Evolutionary conservation across 2,329 filamentous ascomycete species (phyloP), one percentile per base, ranked within the genome.

Genomic region (Xylaria sp.): DNA sequence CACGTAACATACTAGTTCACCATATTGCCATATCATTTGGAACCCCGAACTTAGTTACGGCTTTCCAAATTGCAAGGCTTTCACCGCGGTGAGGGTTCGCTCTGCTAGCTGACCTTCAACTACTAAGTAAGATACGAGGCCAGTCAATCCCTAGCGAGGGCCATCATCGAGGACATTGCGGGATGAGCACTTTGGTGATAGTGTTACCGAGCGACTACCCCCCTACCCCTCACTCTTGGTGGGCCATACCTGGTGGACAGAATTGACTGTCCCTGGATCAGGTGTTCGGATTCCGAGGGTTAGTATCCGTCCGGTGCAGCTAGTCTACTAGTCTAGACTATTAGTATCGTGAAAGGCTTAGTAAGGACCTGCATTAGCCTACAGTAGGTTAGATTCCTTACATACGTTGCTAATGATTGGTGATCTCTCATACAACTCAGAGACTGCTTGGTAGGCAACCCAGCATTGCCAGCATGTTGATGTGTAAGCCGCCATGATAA

Each of bases 351-450:
- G 31, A 53, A 25, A 19, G 37, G 53, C 58, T 61, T 51, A 61
- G 53, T 61, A 57, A 61, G 46, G 31, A 41, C 58, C 25, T 61
- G 58, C 58, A 57, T 52, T 51, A 60, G 51, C 58, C 25, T 61
- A 53, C 58, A 57, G 58, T 51, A 60, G 51, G 17, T 19, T 41
- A 15, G n/a, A 5, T 21, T 25, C 1, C 56, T 23, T 40, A 29
- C 40, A 31, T 23, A 46, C 17, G 13, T 23, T 17, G 11, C 6
- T n/a, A 31, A 33, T 41, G 40, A 59, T 59, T 47, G 41, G 56
- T 27, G n/a, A 40, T 37, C 25, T 41, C 31, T 52, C 29, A n/a
- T n/a, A n/a, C n/a, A n/a, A n/a, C n/a, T n/a, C n/a, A n/a, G n/a
- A n/a, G n/a, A n/a, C n/a, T n/a, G n/a, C 41, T 11, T 29, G 23